Percentiles rank a stretch among this genome's conserved stretches.
These are phyloP conservation scores for Kalmanozyma brasiliensis DNA, from an alignment of 1,284 basidiomycete species.

Conservation along the genomic window DNA sequence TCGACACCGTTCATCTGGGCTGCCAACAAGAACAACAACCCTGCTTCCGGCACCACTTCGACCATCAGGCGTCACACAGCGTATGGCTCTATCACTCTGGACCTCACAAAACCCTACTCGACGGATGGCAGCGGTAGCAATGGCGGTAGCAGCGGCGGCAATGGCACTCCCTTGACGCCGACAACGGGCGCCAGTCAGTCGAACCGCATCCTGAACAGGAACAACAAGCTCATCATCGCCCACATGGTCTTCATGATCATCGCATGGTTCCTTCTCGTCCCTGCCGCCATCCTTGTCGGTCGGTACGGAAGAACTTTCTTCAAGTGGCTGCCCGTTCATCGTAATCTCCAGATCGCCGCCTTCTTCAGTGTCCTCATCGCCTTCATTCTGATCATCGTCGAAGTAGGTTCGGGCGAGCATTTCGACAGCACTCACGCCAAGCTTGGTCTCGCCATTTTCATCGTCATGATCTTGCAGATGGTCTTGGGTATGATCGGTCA, in stretches of 20 bases:
- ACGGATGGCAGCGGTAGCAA: too few species aligned
- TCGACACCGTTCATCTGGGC: slow-evolving; percentile 55
- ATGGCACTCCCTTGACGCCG: slow-evolving; percentile 14
- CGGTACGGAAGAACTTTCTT: slow-evolving; percentile 74
- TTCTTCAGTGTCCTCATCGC: slow-evolving; percentile 72
- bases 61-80: slow-evolving; percentile 34
- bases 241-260: slow-evolving; percentile 66
- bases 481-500: slow-evolving; percentile 75
- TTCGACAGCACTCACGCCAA: slow-evolving; percentile 68
- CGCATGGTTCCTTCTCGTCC: slow-evolving; percentile 75
- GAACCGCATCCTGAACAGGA: slow-evolving; percentile 25
- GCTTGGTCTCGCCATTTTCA: slow-evolving; percentile 74
- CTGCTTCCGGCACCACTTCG: slow-evolving; percentile 22
- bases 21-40: slow-evolving; percentile 39
- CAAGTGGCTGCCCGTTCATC: slow-evolving; percentile 74
- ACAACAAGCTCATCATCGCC: slow-evolving; percentile 45
- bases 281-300: slow-evolving; percentile 74
- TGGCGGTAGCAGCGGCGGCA: slow-evolving; percentile 3
- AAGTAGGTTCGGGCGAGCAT: slow-evolving; percentile 17
- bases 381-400: slow-evolving; percentile 73
- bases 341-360: slow-evolving; percentile 70
- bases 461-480: slow-evolving; percentile 75
- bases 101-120: slow-evolving; percentile 55
- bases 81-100: slow-evolving; percentile 43
- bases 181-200: slow-evolving; percentile 2